Conservation (phyloP, 768 basidiomycete species). For the Pseudohyphozyma bogoriensis region DNA sequence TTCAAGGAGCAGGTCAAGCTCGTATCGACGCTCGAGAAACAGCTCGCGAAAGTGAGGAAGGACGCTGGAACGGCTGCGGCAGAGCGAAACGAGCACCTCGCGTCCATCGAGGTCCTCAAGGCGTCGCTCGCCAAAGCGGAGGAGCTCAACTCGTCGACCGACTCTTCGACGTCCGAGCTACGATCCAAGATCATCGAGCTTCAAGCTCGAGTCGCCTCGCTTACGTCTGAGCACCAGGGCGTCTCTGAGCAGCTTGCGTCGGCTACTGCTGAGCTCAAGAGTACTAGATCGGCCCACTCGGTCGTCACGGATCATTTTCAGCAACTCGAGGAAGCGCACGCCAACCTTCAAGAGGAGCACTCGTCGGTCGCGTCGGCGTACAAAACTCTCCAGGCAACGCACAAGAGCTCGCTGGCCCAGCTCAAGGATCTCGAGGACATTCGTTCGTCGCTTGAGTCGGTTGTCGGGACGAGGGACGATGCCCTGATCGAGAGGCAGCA, state of each 20-base stretch:
- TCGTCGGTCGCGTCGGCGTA: background rate
- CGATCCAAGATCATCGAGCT: slow-evolving; percentile 5
- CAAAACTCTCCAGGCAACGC: background rate
- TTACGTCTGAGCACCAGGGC: too few relatives aligned
- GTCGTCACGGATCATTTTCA: too few relatives aligned
- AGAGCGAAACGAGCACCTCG: background rate
- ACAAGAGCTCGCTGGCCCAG: background rate
- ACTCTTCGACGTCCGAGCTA: slow-evolving; percentile 1
- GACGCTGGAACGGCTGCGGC: background rate
- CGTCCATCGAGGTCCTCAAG: slow-evolving; percentile 7
- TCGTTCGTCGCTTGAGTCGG: too few relatives aligned
- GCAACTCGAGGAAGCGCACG: background rate
- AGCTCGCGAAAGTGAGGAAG: slow-evolving; percentile 3
- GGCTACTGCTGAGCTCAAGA: too few relatives aligned
- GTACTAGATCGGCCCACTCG: too few relatives aligned
- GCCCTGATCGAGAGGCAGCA: too few relatives aligned
- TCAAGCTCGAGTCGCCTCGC: too few relatives aligned
- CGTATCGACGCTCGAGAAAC: background rate
- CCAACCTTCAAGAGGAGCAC: background rate
- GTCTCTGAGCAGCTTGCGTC: too few relatives aligned
- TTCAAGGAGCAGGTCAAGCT: background rate
- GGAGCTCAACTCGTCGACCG: slow-evolving; percentile 8
- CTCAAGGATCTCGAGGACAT: background rate
- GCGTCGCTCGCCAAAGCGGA: background rate
- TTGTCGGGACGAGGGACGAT: too few relatives aligned